Base-by-base conservation (phyloP, 192 early-diverging fungal species). In the Gigaspora rosea region DNA sequence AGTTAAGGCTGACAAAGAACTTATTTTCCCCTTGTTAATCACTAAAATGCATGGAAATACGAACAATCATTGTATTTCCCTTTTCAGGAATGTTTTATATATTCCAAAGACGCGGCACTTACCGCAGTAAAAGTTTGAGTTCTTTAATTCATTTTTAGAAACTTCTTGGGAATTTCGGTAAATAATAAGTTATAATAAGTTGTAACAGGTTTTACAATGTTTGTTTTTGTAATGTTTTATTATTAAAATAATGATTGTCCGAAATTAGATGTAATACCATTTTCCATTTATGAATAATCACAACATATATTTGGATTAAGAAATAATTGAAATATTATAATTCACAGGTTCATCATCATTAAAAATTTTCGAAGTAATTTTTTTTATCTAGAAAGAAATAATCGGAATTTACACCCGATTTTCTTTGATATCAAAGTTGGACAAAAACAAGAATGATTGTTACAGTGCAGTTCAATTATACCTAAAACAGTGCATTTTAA, bases 401-500 rank as follows among this genome's bases (percentile, higher is more conserved):
- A 41, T 41, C 41, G 41, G 41, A 41, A 41, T 41, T 41, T 20
- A 1, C 54, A 57, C 9, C n/a, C n/a, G n/a, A 57, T 20, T n/a
- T 15, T 15, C 27, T 20, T 57, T 16, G 15, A 20, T n/a, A 57
- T 57, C 54, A 57, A 15, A 20, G 54, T 57, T 15, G 15, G 54
- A 57, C 54, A 57, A 57, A 12, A 20, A n/a, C 13, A 20, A n/a
- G 54, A 57, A 12, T 15, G n/a, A 11, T 15, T 58, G 57, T 58
- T 22, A 58, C 57, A 62, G n/a, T 62, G 59, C 59, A 62, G 27
- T 62, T 20, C 33, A 62, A 62, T 62, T 33, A 62, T 13, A 32
- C 59, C 8, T 33, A 62, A 62, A 62, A 62, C 15, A 13, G 59
- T 10, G 9, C 59, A 33, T 62, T 12, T 27, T 7, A 41, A 33